phyloP scores from a whole-genome alignment of 2,329 filamentous ascomycete genomes.

The Alternaria burnsii region DNA sequence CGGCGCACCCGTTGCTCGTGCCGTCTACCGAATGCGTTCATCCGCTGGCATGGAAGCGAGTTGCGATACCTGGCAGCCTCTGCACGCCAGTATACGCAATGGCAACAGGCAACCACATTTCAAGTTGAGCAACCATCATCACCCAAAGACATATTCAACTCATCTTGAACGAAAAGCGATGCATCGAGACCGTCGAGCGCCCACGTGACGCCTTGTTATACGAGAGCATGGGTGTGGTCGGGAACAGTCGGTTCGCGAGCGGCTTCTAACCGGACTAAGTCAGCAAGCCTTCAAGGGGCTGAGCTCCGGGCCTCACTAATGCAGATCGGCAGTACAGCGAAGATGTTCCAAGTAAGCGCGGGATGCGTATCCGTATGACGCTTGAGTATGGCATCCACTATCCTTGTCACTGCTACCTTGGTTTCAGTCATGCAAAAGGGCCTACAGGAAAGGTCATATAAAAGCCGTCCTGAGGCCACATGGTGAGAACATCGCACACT shows the following conservation, averaged over 20 bases:
- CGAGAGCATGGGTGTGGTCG: constrained; percentile 15
- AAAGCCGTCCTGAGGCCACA: constrained; percentile 32
- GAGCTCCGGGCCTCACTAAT: constrained; percentile 25
- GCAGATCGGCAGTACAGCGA: constrained; percentile 34
- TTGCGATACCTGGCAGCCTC: constrained; percentile 44
- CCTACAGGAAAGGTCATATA: constrained; percentile 32
- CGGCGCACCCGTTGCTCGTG: constrained; percentile 27
- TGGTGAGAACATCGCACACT: constrained; percentile 16
- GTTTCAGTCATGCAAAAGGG: constrained; percentile 18
- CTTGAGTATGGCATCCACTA: constrained; percentile 24
- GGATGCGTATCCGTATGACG: constrained; percentile 37
- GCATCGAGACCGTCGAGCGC: neutral
- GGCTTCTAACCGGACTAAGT: constrained; percentile 25
- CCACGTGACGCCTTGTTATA: constrained; percentile 2
- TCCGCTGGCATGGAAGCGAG: constrained; percentile 39
- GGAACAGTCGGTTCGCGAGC: constrained; percentile 23
- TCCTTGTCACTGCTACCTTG: constrained; percentile 14
- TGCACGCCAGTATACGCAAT: constrained; percentile 11
- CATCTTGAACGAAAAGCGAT: neutral
- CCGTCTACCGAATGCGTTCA: constrained; percentile 28
- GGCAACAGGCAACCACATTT: constrained; percentile 21
- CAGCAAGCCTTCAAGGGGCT: constrained; percentile 31
- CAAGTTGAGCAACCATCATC: neutral
- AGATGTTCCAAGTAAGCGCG: constrained; percentile 32
- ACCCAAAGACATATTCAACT: constrained; percentile 11